Evolutionary conservation across 495 filamentous ascomycete genomes (phyloP), one percentile per base, ranked within the genome.

Genomic region (Lichenothelia convexa): DNA sequence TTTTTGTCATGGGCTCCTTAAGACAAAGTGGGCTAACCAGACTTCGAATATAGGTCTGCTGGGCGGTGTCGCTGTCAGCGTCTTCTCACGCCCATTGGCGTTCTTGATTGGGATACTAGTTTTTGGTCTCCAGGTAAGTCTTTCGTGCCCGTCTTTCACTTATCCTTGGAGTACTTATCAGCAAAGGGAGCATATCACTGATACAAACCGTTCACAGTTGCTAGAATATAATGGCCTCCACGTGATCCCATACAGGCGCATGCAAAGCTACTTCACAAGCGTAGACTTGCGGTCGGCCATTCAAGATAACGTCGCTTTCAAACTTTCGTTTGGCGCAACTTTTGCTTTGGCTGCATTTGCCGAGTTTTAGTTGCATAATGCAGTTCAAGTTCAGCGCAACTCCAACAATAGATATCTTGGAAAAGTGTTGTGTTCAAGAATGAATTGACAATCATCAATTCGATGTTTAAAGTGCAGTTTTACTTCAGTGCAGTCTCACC

Each of bases 331-430:
- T 48, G 81, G 77, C 7, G 44, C 61, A 4, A 78, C 78, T 20
- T 87, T 89, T 64, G 72, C 75, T 9, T 56, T 89, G 46, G 80
- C 80, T 22, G 78, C 76, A 0, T 81, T 89, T 59, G 70, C 67
- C 52, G 56, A 64, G 20, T 73, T 78, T 49, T 73, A 65, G 32
- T 27, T 35, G 15, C 11, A n/a, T n/a, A n/a, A n/a, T n/a, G n/a
- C n/a, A n/a, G n/a, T n/a, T n/a, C n/a, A n/a, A n/a, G n/a, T n/a
- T n/a, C n/a, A n/a, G n/a, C n/a, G n/a, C n/a, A n/a, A n/a, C n/a
- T n/a, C n/a, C n/a, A n/a, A n/a, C n/a, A n/a, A n/a, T n/a, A n/a
- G n/a, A n/a, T n/a, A n/a, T n/a, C n/a, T n/a, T n/a, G n/a, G n/a
- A n/a, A n/a, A n/a, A n/a, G n/a, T n/a, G n/a, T n/a, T n/a, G n/a